Percentiles rank a stretch among this genome's conserved stretches.
phyloP scores from a whole-genome alignment of 768 basidiomycete genomes.

The Trametes sanguinea region DNA sequence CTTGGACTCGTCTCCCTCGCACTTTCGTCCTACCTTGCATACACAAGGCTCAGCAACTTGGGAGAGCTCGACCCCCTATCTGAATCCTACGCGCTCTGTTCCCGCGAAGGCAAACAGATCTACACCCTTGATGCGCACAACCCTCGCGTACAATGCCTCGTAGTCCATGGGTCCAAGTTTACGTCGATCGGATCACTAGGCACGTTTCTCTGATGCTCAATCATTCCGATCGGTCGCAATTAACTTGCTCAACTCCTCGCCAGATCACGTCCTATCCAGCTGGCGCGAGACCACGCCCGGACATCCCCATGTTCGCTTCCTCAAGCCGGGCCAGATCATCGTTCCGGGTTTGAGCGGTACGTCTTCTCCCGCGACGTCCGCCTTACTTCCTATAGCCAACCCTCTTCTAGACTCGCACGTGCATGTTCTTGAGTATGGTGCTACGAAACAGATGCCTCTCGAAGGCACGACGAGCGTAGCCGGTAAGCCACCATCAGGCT shows the following conservation, averaged over 20 bases:
- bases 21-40: constrained; percentile 21
- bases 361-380: constrained; percentile 25
- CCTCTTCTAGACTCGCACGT: constrained; percentile 67
- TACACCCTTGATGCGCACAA: constrained; percentile 67
- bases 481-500: constrained; percentile 40
- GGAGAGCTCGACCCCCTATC: constrained; percentile 20
- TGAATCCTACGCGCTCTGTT: constrained; percentile 63
- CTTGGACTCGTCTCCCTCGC: constrained; percentile 28
- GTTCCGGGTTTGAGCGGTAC: constrained; percentile 74
- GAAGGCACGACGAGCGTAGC: constrained; percentile 59
- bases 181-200: constrained; percentile 57
- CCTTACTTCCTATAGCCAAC: neutral
- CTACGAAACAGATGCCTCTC: constrained; percentile 61
- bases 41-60: constrained; percentile 7
- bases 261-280: constrained; percentile 46
- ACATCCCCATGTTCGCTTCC: constrained; percentile 41
- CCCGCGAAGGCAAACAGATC: constrained; percentile 49
- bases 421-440: constrained; percentile 80
- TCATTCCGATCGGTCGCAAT: constrained; percentile 25
- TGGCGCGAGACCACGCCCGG: constrained; percentile 33
- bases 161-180: constrained; percentile 54
- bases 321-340: constrained; percentile 58
- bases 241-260: neutral
- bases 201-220: constrained; percentile 36
- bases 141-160: constrained; percentile 61